These are phyloP conservation scores for Geopyxis carbonaria DNA, from an alignment of 495 filamentous ascomycete species.

Conservation along the genomic window DNA sequence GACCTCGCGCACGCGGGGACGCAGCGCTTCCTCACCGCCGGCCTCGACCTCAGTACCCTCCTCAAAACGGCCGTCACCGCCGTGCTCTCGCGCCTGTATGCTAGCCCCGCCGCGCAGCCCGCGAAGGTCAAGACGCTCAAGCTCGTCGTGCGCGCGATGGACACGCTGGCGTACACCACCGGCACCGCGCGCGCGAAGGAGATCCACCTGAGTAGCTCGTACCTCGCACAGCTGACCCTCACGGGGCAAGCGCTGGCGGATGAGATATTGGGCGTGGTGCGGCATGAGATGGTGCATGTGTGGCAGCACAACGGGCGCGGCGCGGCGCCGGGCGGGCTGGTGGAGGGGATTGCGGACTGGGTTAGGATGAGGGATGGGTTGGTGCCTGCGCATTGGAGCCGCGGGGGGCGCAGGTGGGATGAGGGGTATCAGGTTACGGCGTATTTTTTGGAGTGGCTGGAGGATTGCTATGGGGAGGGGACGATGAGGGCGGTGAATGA, in stretches of 20 bases:
- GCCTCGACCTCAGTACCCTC: slow-evolving; percentile 37
- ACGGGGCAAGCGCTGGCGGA: slow-evolving; percentile 27
- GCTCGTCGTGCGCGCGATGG: slow-evolving; percentile 45
- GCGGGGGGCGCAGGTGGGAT: slow-evolving; percentile 54
- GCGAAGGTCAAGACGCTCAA: slow-evolving; percentile 18
- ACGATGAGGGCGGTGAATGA: slow-evolving; percentile 62
- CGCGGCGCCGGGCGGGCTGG: slow-evolving; percentile 55
- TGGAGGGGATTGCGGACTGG: slow-evolving; percentile 91
- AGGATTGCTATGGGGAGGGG: slow-evolving; percentile 46
- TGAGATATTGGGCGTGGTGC: slow-evolving; percentile 70
- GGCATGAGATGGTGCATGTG: slow-evolving; percentile 92
- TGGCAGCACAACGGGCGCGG: slow-evolving; percentile 62
- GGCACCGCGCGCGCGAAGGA: slow-evolving; percentile 72
- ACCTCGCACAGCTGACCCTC: slow-evolving; percentile 39
- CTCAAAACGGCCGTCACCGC: slow-evolving; percentile 40
- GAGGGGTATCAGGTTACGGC: slow-evolving; percentile 65
- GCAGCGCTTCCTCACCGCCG: slow-evolving; percentile 40
- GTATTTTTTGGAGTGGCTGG: slow-evolving; percentile 71
- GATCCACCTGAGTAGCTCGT: slow-evolving; percentile 70
- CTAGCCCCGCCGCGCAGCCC: slow-evolving; percentile 23
- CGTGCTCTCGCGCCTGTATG: slow-evolving; percentile 48
- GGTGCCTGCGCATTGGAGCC: slow-evolving; percentile 71
- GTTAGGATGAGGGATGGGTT: slow-evolving; percentile 61
- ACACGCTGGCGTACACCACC: slow-evolving; percentile 78
- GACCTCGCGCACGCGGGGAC: slow-evolving; percentile 49